These are phyloP conservation scores for Annulohypoxylon truncatum DNA, from an alignment of 2,329 filamentous ascomycete species.

Conservation along the genomic window DNA sequence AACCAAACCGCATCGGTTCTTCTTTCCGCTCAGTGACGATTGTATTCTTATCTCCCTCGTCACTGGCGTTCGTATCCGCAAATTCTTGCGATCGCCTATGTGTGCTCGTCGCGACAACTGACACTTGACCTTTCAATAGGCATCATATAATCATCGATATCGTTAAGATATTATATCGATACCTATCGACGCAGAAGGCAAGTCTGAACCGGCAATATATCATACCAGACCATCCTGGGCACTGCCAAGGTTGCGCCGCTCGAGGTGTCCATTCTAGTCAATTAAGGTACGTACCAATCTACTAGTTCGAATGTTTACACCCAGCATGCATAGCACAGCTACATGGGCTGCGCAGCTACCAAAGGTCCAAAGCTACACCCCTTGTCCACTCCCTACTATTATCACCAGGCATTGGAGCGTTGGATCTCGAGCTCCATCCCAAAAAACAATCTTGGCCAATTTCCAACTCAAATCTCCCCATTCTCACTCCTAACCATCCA, in stretches of 20 bases:
- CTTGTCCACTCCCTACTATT: background rate
- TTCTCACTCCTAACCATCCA: background rate
- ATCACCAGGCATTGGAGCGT: background rate
- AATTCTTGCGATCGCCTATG: background rate
- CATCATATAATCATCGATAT: background rate
- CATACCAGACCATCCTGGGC: too few species aligned
- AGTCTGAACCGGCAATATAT: background rate
- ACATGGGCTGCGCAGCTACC: background rate
- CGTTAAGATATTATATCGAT: too few species aligned
- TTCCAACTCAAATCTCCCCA: slow-evolving; percentile 3
- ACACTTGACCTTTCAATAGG: background rate
- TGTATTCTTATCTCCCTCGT: background rate
- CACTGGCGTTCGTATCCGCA: background rate
- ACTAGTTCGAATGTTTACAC: background rate
- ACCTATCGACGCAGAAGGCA: background rate
- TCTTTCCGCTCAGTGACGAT: background rate
- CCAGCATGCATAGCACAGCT: background rate
- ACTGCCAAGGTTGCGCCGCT: background rate
- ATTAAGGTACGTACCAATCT: background rate
- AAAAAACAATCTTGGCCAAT: slow-evolving; percentile 4
- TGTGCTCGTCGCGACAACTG: background rate
- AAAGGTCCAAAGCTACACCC: background rate
- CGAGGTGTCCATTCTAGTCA: background rate
- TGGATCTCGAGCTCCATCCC: background rate
- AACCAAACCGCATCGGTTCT: too few species aligned